These are phyloP conservation scores for Pythium brachiatum DNA, from an alignment of 352 stramenopile species.

Conservation along the genomic window DNA sequence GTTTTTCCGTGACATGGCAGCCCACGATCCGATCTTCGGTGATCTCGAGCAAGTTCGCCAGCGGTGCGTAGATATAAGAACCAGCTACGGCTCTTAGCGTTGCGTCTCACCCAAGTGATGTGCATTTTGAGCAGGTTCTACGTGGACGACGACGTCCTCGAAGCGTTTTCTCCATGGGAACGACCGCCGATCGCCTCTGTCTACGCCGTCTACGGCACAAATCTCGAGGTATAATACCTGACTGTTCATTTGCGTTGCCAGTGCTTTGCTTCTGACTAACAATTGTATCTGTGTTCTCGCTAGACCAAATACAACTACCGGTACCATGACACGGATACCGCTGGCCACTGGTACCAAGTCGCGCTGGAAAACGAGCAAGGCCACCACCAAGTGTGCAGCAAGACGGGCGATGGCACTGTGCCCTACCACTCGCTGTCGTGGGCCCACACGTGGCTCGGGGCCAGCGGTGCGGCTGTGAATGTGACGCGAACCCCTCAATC, in stretches of 20 bases:
- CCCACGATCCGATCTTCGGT: constrained; percentile 58
- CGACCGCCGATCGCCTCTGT: constrained; percentile 69
- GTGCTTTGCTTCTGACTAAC: background rate
- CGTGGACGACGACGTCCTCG: constrained; percentile 57
- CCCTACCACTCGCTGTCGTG: constrained; percentile 79
- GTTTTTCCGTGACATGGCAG: constrained; percentile 70
- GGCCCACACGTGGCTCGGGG: constrained; percentile 73
- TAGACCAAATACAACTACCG: constrained; percentile 74
- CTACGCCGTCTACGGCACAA: constrained; percentile 77
- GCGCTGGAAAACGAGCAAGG: constrained; percentile 49
- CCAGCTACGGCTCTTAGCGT: background rate
- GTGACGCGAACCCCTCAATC: constrained; percentile 72
- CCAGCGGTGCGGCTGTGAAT: constrained; percentile 38
- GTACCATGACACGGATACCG: constrained; percentile 51
- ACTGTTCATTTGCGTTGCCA: background rate
- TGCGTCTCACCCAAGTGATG: background rate
- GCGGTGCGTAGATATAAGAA: constrained; percentile 22
- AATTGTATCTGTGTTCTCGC: background rate
- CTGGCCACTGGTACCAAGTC: constrained; percentile 64
- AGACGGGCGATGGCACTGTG: constrained; percentile 74
- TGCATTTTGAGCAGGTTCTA: constrained; percentile 44
- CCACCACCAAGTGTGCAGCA: constrained; percentile 48
- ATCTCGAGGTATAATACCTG: constrained; percentile 49
- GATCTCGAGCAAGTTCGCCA: constrained; percentile 55
- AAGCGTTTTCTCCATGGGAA: constrained; percentile 57